Conservation (phyloP, 2,329 filamentous ascomycete genomes). For the Scortechinia acanthostroma region DNA sequence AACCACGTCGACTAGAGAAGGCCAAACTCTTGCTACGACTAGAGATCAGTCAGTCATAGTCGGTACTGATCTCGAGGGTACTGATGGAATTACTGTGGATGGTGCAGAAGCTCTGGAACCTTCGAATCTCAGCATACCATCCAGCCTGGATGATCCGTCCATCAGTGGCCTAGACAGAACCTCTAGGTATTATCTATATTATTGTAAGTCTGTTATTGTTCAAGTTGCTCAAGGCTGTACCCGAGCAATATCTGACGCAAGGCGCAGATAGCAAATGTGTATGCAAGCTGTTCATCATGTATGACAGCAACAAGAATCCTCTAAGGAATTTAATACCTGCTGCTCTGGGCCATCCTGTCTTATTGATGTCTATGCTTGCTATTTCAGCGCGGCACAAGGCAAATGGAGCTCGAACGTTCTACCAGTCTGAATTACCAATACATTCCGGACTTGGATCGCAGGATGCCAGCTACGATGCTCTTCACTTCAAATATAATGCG, state of each 20-base stretch:
- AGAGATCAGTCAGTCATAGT: too few relatives aligned
- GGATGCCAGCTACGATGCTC: conserved; percentile 15
- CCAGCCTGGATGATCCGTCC: not conserved
- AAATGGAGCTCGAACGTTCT: conserved; percentile 15
- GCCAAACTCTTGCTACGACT: not conserved
- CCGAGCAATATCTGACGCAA: too few relatives aligned
- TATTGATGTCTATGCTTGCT: conserved; percentile 19
- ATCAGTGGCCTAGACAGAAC: conserved; percentile 9
- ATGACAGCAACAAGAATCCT: conserved; percentile 21
- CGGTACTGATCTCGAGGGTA: too few relatives aligned
- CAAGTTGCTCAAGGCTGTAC: too few relatives aligned
- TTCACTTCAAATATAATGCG: conserved; percentile 20
- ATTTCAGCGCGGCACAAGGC: conserved; percentile 21
- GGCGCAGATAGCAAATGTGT: conserved; percentile 19
- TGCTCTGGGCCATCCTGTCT: conserved; percentile 13
- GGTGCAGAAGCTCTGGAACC: too few relatives aligned
- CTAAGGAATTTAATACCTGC: conserved; percentile 19
- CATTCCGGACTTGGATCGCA: conserved; percentile 2
- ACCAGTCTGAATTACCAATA: conserved; percentile 6
- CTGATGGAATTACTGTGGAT: too few relatives aligned
- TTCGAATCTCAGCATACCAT: too few relatives aligned
- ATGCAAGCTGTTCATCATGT: conserved; percentile 21
- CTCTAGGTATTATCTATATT: conserved; percentile 19
- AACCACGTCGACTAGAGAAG: not conserved
- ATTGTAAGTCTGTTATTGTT: conserved; percentile 17